Evolutionary conservation across 2,329 filamentous ascomycete species (phyloP), one percentile per base, ranked within the genome.

Genomic region (Nigrospora sphaerica): DNA sequence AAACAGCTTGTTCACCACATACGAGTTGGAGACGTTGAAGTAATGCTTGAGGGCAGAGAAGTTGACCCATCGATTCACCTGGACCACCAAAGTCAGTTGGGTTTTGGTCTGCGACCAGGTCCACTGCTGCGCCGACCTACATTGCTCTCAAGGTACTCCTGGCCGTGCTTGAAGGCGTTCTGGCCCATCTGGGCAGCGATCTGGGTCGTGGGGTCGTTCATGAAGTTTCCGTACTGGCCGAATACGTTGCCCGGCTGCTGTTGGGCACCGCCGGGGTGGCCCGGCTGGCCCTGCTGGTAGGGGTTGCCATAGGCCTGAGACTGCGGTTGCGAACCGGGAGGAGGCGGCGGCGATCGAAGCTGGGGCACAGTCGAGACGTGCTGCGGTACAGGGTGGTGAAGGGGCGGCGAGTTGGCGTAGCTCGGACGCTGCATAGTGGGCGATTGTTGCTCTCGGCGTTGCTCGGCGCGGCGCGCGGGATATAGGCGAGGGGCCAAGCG

Each of bases 351-450:
- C 48, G 93, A 97, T 67, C 95, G 85, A 65, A 98, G 83, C 72
- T 97, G 93, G 39, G 93, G 93, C 42, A 98, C 93, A 48, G 91
- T 95, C 62, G 93, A 97, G 60, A 97, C 92, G 76, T 98, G 93
- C 69, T 98, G 93, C 52, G 93, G 93, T 49, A 97, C 90, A 48
- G 93, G 93, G 66, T 97, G 93, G 69, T 97, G 93, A 58, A 97
- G 83, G 55, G 92, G 91, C 64, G 91, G 92, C 63, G 90, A 95
- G 62, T 91, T 87, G 67, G 82, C 81, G 72, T 93, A 95, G 46
- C 81, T 76, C 63, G 85, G 77, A 65, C 90, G 86, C 72, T 96
- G 92, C 92, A 96, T 96, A 51, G 63, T 78, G 66, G 23, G 18
- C 11, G 28, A 45, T 35, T 39, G 40, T 33, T 34, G n/a, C 32